Evolutionary conservation across 2,329 filamentous ascomycete genomes (phyloP).

Genomic region (Monilinia aucupariae): DNA sequence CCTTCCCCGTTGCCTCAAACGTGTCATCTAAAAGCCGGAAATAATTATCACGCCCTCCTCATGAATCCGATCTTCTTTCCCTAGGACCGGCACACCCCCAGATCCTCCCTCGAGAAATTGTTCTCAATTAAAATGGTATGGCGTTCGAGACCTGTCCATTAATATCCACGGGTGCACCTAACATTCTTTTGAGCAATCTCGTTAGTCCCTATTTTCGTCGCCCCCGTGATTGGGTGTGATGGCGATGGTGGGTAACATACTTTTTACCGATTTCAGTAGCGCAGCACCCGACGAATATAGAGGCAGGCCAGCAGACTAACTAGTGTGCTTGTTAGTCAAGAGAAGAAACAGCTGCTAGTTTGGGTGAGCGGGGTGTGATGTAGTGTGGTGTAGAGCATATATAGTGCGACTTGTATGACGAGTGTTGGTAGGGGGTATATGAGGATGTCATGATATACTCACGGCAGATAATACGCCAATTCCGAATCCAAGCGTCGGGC

Average conservation of each 20-base stretch:
- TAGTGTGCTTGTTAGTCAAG: constrained; percentile 25
- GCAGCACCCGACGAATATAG: constrained; percentile 52
- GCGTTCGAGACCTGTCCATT: constrained; percentile 46
- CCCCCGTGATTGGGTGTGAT: neutral
- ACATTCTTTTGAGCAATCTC: constrained; percentile 38
- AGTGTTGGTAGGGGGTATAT: neutral
- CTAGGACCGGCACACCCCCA: constrained; percentile 36
- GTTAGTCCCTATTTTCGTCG: neutral
- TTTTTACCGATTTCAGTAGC: constrained; percentile 48
- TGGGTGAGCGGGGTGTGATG: neutral
- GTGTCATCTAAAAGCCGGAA: neutral
- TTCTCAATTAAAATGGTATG: constrained; percentile 41
- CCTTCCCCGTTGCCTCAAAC: too few species aligned
- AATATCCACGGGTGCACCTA: constrained; percentile 47
- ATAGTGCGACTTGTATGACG: neutral
- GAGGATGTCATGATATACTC: constrained; percentile 27
- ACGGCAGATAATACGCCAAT: constrained; percentile 46
- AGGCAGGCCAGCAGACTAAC: constrained; percentile 51
- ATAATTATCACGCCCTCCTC: neutral
- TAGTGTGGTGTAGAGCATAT: too few species aligned
- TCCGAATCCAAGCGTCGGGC: constrained; percentile 46
- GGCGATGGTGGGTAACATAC: constrained; percentile 36
- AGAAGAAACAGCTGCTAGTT: neutral
- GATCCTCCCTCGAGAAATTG: constrained; percentile 31
- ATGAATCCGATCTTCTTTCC: neutral